Evolutionary conservation across 1,284 basidiomycete genomes (phyloP).

Genomic region (Cronartium ribicola): DNA sequence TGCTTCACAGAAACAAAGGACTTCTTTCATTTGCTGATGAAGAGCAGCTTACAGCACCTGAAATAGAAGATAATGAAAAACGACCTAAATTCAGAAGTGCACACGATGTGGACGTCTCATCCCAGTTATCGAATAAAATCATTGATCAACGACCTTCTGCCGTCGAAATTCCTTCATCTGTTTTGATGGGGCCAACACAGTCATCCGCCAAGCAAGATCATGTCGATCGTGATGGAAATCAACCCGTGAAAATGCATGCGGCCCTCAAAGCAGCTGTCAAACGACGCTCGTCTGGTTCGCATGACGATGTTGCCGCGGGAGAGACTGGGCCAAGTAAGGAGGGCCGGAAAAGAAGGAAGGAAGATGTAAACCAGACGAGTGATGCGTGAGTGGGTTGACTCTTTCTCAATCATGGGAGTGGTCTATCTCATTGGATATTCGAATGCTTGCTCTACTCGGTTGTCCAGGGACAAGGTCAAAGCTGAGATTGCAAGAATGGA

Average conservation of each 20-base stretch:
- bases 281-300: background rate
- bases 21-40: constrained; percentile 81
- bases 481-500: constrained; percentile 82
- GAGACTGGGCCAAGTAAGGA: background rate
- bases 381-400: background rate
- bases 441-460: constrained; percentile 12
- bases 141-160: constrained; percentile 43
- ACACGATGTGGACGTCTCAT: constrained; percentile 74
- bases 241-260: constrained; percentile 64
- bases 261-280: constrained; percentile 16
- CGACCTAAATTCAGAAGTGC: constrained; percentile 46
- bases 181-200: background rate
- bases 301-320: background rate
- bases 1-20: constrained; percentile 66
- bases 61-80: constrained; percentile 62
- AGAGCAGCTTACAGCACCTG: constrained; percentile 56
- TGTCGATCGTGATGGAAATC: constrained; percentile 59
- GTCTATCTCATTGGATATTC: constrained; percentile 50
- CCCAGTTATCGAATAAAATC: constrained; percentile 53
- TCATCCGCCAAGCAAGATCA: constrained; percentile 48
- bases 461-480: constrained; percentile 61
- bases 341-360: constrained; percentile 8
- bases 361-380: background rate
- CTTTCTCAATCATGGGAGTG: constrained; percentile 57
- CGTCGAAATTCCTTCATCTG: constrained; percentile 28